These are phyloP conservation scores for Metschnikowia cubensis DNA, from an alignment of 805 yeast genomes.

Conservation along the genomic window DNA sequence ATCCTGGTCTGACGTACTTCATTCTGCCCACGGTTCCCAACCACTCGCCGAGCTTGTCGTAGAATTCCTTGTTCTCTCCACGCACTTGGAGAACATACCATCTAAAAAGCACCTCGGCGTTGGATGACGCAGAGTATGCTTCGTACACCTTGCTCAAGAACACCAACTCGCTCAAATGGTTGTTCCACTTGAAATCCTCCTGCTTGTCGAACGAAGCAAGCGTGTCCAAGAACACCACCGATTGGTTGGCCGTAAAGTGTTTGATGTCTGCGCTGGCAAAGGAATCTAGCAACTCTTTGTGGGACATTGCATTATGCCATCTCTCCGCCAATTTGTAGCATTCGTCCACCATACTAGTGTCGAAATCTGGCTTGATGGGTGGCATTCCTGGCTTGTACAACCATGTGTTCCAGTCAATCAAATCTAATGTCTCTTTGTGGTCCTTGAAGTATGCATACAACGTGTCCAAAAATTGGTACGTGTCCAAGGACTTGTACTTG, in stretches of 20 bases:
- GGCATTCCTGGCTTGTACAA: conserved; percentile 81
- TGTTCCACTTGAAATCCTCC: conserved; percentile 35
- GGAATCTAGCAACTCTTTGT: conserved; percentile 15
- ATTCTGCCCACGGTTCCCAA: conserved; percentile 89
- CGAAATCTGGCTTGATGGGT: conserved; percentile 72
- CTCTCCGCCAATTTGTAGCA: conserved; percentile 60
- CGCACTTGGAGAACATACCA: conserved; percentile 67
- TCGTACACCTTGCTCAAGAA: conserved; percentile 34
- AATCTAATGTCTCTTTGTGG: conserved; percentile 51
- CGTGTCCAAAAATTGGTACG: conserved; percentile 75
- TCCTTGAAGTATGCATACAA: conserved; percentile 59
- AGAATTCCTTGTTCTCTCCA: conserved; percentile 44
- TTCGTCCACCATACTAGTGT: conserved; percentile 71
- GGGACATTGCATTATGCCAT: conserved; percentile 50
- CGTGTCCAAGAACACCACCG: conserved; percentile 73
- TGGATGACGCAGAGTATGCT: conserved; percentile 49
- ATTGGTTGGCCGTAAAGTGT: conserved; percentile 67
- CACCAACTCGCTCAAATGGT: conserved; percentile 29
- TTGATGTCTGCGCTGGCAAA: conserved; percentile 51
- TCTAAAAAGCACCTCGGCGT: conserved; percentile 79
- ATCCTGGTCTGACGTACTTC: conserved; percentile 92
- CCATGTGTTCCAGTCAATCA: conserved; percentile 86
- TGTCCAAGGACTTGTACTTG: conserved; percentile 69
- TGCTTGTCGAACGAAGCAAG: conserved; percentile 48
- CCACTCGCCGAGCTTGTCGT: conserved; percentile 69